Evolutionary conservation across 2,329 filamentous ascomycete species (phyloP).

Genomic region (Colletotrichum chrysophilum): DNA sequence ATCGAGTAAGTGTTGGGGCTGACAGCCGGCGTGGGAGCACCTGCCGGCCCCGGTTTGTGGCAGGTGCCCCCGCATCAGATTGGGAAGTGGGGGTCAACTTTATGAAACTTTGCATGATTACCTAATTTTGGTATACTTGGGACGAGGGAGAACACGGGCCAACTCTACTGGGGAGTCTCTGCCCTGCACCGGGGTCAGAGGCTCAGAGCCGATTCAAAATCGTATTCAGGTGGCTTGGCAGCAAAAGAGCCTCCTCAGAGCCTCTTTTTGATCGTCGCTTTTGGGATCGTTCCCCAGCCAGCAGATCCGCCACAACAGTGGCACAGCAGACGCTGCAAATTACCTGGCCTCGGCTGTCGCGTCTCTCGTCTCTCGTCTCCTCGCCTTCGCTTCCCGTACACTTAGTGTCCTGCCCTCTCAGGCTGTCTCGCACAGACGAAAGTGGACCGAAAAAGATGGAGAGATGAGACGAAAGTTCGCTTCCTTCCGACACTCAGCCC

Average conservation of each 20-base stretch:
- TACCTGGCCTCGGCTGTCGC: neutral
- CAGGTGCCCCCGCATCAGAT: neutral
- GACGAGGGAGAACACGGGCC: neutral
- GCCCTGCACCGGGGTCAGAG: neutral
- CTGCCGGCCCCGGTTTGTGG: neutral
- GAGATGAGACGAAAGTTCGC: constrained; percentile 4
- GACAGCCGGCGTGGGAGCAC: neutral
- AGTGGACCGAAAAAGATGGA: neutral
- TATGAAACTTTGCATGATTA: neutral
- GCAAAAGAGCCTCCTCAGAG: neutral
- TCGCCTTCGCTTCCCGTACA: neutral
- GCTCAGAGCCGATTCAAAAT: neutral
- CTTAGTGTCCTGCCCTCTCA: neutral
- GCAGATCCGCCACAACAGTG: neutral
- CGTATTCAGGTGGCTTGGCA: neutral
- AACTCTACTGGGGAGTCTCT: neutral
- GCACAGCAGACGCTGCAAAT: neutral
- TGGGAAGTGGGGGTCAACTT: neutral
- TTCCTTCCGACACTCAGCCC: constrained; percentile 11
- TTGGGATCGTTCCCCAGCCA: neutral
- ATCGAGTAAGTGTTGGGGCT: neutral
- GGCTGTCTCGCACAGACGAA: neutral
- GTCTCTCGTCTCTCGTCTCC: neutral
- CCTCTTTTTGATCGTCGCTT: neutral
- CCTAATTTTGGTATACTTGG: constrained; percentile 8